Evolutionary conservation across 2,329 filamentous ascomycete species (phyloP).

Genomic region (Exserohilum turcica): DNA sequence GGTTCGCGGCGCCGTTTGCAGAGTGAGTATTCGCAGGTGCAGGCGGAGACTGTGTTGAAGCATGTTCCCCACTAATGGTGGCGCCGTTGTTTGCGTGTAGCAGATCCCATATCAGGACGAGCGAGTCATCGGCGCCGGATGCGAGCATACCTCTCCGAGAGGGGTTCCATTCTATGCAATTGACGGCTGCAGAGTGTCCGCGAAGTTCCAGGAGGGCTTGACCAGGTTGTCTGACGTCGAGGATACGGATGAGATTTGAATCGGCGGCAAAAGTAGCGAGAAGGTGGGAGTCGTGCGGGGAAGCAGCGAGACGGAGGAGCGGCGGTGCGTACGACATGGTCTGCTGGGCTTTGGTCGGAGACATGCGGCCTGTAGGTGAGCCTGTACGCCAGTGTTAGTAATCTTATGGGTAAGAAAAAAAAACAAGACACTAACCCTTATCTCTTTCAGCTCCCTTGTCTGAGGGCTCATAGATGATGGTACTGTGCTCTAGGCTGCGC

Average conservation of each 20-base stretch:
- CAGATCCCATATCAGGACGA: conserved; percentile 93
- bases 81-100: conserved; percentile 67
- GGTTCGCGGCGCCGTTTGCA: conserved; percentile 34
- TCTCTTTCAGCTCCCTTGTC: conserved; percentile 69
- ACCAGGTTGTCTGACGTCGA: conserved; percentile 94
- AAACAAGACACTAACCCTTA: conserved; percentile 46
- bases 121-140: conserved; percentile 87
- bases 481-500: conserved; percentile 93
- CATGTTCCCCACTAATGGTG: conserved; percentile 52
- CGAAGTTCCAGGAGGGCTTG: conserved; percentile 92
- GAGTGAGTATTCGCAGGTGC: conserved; percentile 33
- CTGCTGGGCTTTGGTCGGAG: conserved; percentile 76
- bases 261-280: conserved; percentile 97
- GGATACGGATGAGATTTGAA: conserved; percentile 87
- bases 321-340: conserved; percentile 70
- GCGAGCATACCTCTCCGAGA: conserved; percentile 84
- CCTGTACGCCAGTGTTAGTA: conserved; percentile 35
- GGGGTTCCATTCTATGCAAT: conserved; percentile 96
- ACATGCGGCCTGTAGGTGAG: conserved; percentile 60
- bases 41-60: conserved; percentile 32
- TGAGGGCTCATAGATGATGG: conserved; percentile 97
- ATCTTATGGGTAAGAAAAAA: not conserved
- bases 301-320: conserved; percentile 80
- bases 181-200: conserved; percentile 83
- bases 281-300: conserved; percentile 92